phyloP scores from a whole-genome alignment of 306 rosid species.

The Alnus glutinosa region DNA sequence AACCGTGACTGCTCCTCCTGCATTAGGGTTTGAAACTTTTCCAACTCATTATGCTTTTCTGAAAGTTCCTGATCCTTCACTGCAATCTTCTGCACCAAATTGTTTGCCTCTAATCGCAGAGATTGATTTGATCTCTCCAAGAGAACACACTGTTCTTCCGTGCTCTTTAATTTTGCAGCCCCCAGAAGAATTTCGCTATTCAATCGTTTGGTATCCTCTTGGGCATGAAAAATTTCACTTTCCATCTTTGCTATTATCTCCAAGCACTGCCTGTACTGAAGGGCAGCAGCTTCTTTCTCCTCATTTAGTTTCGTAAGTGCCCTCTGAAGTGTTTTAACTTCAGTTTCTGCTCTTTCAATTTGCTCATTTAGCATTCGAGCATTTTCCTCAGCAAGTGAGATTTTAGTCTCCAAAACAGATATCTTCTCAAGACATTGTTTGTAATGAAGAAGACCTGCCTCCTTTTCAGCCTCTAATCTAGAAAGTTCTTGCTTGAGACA shows the following conservation, averaged over 20 bases:
- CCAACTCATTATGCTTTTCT: slow-evolving; percentile 67
- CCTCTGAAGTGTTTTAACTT: slow-evolving; percentile 56
- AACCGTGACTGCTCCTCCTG: slow-evolving; percentile 71
- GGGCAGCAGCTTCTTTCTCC: slow-evolving; percentile 70
- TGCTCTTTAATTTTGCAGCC: slow-evolving; percentile 52
- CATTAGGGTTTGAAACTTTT: slow-evolving; percentile 69
- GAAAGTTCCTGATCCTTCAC: slow-evolving; percentile 74
- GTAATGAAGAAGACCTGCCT: slow-evolving; percentile 58
- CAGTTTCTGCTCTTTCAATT: slow-evolving; percentile 58
- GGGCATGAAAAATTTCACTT: slow-evolving; percentile 61
- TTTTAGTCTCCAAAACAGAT: slow-evolving; percentile 65
- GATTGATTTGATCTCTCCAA: slow-evolving; percentile 74
- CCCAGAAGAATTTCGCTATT: slow-evolving; percentile 54
- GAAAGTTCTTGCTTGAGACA: slow-evolving; percentile 60
- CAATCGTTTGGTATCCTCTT: slow-evolving; percentile 51
- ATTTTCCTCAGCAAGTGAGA: slow-evolving; percentile 68
- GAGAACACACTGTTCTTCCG: slow-evolving; percentile 54
- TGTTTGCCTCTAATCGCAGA: slow-evolving; percentile 65
- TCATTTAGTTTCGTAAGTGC: slow-evolving; percentile 44
- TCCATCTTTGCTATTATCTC: slow-evolving; percentile 71
- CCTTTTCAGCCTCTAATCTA: slow-evolving; percentile 69
- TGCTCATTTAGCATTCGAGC: slow-evolving; percentile 61
- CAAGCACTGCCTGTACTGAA: slow-evolving; percentile 62
- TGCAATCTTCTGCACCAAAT: slow-evolving; percentile 67
- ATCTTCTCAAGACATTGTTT: slow-evolving; percentile 65